Base-by-base conservation (phyloP, 768 basidiomycete species). In the Leccinum uliginosum region DNA sequence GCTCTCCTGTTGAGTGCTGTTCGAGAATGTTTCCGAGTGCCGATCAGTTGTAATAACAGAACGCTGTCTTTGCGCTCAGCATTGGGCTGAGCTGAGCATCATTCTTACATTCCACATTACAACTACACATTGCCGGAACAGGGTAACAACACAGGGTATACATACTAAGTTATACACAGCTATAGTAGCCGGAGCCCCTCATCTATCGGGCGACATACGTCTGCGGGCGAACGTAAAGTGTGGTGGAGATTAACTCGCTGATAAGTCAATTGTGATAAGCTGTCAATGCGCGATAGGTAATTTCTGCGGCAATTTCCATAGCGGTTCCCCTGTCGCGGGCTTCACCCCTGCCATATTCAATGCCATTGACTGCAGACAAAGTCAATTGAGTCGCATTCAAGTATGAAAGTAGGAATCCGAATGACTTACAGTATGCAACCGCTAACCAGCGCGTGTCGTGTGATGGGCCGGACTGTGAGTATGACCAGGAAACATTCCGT, bases 231-330 rank as follows among this genome's bases (percentile, higher is more conserved):
- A 46, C 4, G n/a, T 56, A 12, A 55, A 51, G 26, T 15, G 21
- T 27, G 17, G 26, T 50, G 40, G 38, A 35, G 35, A 26, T 45
- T 50, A 48, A 59, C 57, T 53, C 48, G 45, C 15, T 50, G 51
- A 45, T 49, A 26, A 50, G 29, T 61, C 38, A 70, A 30, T 60
- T 68, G n/a, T 45, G 26, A 43, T 58, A 55, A 29, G 67, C 49
- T 14, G 65, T 54, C 50, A 70, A 43, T 12, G 71, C 70, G 19
- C 50, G 56, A 54, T 62, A 64, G 19, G 71, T 60, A 6, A 47
- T 50, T 55, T 70, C 68, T 21, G 69, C 70, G 43, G 69, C 69
- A 8, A 54, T 30, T 54, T 72, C 71, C 71, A 71, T 70, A 19
- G 69, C 69, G 23, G 58, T 56, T 29, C 68, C 69, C 29, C 65